Percentiles rank a stretch among this genome's conserved stretches.
Conservation (phyloP, 495 filamentous ascomycete genomes). For the Aspergillus heteromorphus region DNA sequence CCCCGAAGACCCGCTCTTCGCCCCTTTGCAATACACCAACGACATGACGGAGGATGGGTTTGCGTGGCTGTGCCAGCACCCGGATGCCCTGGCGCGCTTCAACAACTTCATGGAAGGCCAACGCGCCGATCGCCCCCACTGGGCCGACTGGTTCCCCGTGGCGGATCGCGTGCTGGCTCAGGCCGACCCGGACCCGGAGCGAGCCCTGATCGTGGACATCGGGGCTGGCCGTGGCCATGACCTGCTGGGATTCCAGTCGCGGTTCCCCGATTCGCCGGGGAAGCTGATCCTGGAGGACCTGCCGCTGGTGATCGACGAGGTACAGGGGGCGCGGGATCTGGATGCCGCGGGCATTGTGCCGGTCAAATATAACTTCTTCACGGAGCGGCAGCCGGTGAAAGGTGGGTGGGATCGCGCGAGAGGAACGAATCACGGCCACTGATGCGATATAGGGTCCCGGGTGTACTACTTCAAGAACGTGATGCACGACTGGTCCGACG, state of each 20-base stretch:
- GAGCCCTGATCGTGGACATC: conserved; percentile 46
- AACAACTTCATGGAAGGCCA: conserved; percentile 23
- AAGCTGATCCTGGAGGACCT: conserved; percentile 44
- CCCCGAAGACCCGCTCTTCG: conserved; percentile 19
- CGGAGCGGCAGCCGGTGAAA: conserved; percentile 28
- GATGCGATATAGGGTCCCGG: conserved; percentile 25
- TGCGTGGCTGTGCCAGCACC: conserved; percentile 17
- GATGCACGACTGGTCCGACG: conserved; percentile 45
- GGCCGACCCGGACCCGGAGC: conserved; percentile 1
- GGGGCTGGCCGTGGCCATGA: conserved; percentile 46
- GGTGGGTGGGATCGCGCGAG: conserved; percentile 6
- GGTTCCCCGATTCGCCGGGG: conserved; percentile 14
- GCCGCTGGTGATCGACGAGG: conserved; percentile 30
- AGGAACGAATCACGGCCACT: neutral
- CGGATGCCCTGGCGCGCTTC: conserved; percentile 8
- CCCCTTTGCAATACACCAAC: conserved; percentile 33
- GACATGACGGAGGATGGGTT: conserved; percentile 23
- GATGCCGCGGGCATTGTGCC: conserved; percentile 21
- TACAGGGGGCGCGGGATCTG: conserved; percentile 12
- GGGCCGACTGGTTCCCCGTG: conserved; percentile 31
- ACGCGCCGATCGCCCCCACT: conserved; percentile 16
- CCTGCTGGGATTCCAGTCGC: conserved; percentile 25
- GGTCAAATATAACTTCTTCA: conserved; percentile 34
- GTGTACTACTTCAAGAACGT: conserved; percentile 43
- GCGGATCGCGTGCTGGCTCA: conserved; percentile 15